Conservation (phyloP, 306 rosid species). For the Cicer bijugum region DNA sequence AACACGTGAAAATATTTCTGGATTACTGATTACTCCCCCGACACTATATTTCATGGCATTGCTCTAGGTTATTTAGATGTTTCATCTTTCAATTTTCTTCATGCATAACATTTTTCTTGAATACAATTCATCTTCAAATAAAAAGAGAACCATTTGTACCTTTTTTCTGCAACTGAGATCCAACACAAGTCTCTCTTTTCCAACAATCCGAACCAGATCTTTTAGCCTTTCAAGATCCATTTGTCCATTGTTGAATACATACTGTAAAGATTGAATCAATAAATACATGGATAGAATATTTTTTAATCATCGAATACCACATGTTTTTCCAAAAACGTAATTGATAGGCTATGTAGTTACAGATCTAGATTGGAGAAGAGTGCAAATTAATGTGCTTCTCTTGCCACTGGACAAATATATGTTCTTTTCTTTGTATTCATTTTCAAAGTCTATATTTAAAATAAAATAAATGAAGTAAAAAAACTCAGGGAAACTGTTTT, state of each 20-base stretch:
- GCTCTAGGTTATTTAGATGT: conserved; percentile 26
- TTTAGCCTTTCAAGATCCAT: conserved; percentile 87
- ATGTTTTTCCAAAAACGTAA: conserved; percentile 12
- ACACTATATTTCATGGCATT: conserved; percentile 8
- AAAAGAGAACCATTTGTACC: conserved; percentile 53
- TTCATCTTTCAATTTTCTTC: conserved; percentile 1
- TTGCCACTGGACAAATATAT: conserved; percentile 22
- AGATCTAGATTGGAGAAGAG: conserved; percentile 19
- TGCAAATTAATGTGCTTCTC: conserved; percentile 22
- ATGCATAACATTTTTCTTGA: conserved; percentile 6
- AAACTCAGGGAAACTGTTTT: conserved; percentile 1
- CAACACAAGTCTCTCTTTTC: conserved; percentile 89
- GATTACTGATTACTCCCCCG: background rate
- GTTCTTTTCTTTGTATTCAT: conserved; percentile 12
- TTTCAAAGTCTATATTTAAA: background rate
- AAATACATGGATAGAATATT: conserved; percentile 8
- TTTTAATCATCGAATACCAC: conserved; percentile 13
- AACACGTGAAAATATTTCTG: conserved; percentile 8
- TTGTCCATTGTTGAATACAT: conserved; percentile 87
- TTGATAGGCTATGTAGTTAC: background rate
- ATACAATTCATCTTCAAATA: conserved; percentile 15
- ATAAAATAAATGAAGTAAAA: background rate
- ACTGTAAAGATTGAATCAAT: conserved; percentile 55
- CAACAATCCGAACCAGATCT: conserved; percentile 75
- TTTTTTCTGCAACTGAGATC: conserved; percentile 96